Percentiles rank a stretch among this genome's conserved stretches.
Evolutionary conservation across 495 filamentous ascomycete genomes (phyloP).

Genomic region (Neurospora sp.): DNA sequence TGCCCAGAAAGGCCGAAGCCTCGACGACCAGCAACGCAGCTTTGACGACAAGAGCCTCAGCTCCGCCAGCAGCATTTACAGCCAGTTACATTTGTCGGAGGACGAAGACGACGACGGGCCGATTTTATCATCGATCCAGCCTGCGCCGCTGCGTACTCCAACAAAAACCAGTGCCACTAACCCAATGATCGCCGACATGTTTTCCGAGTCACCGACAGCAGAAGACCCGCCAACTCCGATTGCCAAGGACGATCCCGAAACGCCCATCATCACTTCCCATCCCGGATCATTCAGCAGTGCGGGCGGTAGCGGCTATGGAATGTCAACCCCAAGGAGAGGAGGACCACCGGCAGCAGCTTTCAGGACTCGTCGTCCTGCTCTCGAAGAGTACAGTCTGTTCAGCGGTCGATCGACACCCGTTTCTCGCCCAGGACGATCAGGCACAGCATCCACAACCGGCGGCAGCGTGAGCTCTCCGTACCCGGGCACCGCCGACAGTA

Average conservation of each 20-base stretch:
- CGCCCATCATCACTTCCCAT: neutral
- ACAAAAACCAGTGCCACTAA: neutral
- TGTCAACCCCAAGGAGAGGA: neutral
- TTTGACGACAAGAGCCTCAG: conserved; percentile 7
- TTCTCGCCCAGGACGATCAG: neutral
- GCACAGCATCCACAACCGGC: neutral
- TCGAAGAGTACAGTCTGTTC: conserved; percentile 19
- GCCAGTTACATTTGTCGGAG: neutral
- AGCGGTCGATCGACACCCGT: conserved; percentile 1
- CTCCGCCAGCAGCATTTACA: neutral
- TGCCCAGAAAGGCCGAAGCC: conserved; percentile 15
- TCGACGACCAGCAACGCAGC: conserved; percentile 13
- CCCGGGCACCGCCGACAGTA: conserved; percentile 10
- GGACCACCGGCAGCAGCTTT: neutral
- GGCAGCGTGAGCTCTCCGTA: neutral
- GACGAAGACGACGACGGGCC: conserved; percentile 11
- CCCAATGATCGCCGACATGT: neutral
- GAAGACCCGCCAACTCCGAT: neutral
- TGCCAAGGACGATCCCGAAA: neutral
- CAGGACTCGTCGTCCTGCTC: conserved; percentile 13
- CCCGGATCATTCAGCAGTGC: neutral
- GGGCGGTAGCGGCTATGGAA: neutral
- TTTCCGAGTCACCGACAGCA: neutral
- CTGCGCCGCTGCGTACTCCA: conserved; percentile 13
- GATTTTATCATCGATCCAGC: conserved; percentile 13